Evolutionary conservation across 768 basidiomycete species (phyloP).

Genomic region (Tremella mesenterica): DNA sequence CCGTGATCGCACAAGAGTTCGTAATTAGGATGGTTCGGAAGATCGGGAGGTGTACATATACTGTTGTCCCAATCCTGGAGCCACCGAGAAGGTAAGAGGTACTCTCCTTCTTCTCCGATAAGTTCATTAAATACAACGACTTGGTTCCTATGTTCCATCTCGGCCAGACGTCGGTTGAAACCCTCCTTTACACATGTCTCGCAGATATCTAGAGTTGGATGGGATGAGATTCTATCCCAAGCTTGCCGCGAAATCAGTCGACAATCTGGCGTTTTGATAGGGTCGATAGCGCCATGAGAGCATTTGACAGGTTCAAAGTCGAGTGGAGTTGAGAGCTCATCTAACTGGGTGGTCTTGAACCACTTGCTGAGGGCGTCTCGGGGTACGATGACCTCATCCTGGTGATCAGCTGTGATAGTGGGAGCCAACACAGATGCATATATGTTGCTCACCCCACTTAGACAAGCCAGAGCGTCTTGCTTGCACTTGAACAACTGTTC

Average conservation of each 20-base stretch:
- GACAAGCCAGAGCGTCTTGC: slow-evolving; percentile 8
- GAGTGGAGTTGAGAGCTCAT: slow-evolving; percentile 11
- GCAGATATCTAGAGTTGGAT: slow-evolving; percentile 15
- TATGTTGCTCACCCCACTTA: slow-evolving; percentile 16
- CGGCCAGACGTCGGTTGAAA: not conserved
- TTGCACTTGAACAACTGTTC: slow-evolving; percentile 9
- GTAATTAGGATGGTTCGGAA: slow-evolving; percentile 12
- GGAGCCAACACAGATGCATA: not conserved
- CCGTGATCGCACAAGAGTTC: slow-evolving; percentile 27
- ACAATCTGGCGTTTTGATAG: slow-evolving; percentile 8
- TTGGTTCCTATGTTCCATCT: slow-evolving; percentile 2
- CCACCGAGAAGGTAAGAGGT: slow-evolving; percentile 21
- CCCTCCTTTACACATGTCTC: slow-evolving; percentile 12
- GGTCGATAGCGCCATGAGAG: slow-evolving; percentile 22
- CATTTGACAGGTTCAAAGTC: slow-evolving; percentile 12
- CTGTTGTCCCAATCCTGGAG: slow-evolving; percentile 17
- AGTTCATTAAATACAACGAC: slow-evolving; percentile 15
- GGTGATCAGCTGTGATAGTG: slow-evolving; percentile 1
- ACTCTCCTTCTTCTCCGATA: slow-evolving; percentile 7
- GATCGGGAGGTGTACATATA: not conserved
- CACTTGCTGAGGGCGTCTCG: slow-evolving; percentile 19
- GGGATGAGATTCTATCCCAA: slow-evolving; percentile 8
- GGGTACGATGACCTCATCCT: slow-evolving; percentile 20
- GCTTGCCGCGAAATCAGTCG: slow-evolving; percentile 21
- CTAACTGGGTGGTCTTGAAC: slow-evolving; percentile 7